Percentiles rank a stretch among this genome's conserved stretches.
phyloP scores from a whole-genome alignment of 2,329 filamentous ascomycete species.

The Apiospora marii region DNA sequence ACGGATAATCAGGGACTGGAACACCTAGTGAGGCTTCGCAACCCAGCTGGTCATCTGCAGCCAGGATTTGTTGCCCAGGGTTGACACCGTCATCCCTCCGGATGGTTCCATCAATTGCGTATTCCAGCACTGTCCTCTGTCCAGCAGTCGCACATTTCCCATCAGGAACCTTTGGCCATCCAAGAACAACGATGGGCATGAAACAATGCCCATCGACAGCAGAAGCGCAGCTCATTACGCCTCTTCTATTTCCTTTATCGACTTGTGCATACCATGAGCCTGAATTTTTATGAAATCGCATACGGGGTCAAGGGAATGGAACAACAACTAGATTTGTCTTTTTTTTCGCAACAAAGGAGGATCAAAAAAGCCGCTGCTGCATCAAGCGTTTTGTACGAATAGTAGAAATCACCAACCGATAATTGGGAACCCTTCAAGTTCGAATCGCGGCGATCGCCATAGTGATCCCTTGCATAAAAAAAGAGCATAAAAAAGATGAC shows the following conservation, averaged over 20 bases:
- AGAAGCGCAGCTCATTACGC: background rate
- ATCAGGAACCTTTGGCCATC: background rate
- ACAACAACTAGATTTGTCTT: slow-evolving; percentile 30
- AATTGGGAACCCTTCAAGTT: background rate
- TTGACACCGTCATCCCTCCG: background rate
- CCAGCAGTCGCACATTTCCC: background rate
- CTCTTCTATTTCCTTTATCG: slow-evolving; percentile 20
- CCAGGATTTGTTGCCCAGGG: background rate
- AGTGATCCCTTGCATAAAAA: background rate
- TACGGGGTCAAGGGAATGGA: slow-evolving; percentile 26
- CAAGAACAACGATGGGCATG: background rate
- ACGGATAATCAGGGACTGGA: background rate
- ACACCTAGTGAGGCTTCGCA: background rate
- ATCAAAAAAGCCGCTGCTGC: slow-evolving; percentile 32
- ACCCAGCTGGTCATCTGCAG: background rate
- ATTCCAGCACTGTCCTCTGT: background rate
- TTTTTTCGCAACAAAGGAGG: slow-evolving; percentile 26
- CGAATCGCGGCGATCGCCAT: background rate
- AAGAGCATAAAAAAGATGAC: background rate
- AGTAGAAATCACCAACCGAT: slow-evolving; percentile 15
- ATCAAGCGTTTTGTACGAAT: slow-evolving; percentile 20
- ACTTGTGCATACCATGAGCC: slow-evolving; percentile 23
- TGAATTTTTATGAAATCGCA: slow-evolving; percentile 24
- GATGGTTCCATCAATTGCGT: background rate
- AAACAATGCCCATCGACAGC: slow-evolving; percentile 3